Evolutionary conservation across 1,284 basidiomycete genomes (phyloP), one percentile per base, ranked within the genome.

Genomic region (Pseudozyma tsukubaensis): DNA sequence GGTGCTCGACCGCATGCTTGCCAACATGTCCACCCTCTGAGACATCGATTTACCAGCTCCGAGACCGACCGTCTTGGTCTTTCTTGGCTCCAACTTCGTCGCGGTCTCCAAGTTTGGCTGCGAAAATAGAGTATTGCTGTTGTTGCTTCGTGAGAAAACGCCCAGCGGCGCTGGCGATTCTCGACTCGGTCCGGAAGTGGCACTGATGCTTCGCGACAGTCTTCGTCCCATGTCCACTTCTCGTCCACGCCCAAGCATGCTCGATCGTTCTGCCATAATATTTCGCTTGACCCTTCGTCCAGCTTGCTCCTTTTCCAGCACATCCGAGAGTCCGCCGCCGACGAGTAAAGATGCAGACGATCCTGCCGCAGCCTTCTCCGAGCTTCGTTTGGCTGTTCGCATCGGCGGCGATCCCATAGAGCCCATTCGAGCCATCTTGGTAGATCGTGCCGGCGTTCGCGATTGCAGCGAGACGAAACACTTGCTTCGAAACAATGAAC

Each of bases 381-480:
- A 44, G 35, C 40, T 59, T 56, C 58, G 56, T 40, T 62, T 64
- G 40, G 40, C 8, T 13, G 40, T 50, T 16, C 61, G 65, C 57
- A 42, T 52, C 10, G 63, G 53, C 18, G 59, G 59, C 14, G 69
- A 66, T 5, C 59, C 52, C 34, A 53, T 40, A 10, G 55, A 58
- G 0, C 12, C 62, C 16, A 21, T 55, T 14, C 59, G 62, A 18
- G 34, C 34, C 12, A 42, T 59, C 39, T 60, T 57, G 10, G 21
- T 55, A 14, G 61, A 39, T 11, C 75, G 49, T 32, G 71, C 65
- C 1, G 74, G 74, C 21, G 74, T 74, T 8, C 61, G 55, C 7
- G 73, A 53, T n/a, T 57, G 59, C 16, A 68, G 66, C 3, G 79
- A 71, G 1, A 80, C 75, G 16, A 80, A 82, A 68, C 81, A 82